Evolutionary conservation across 371 early-diverging fungal species (phyloP), one percentile per base, ranked within the genome.

Genomic region (Smittium culicis): DNA sequence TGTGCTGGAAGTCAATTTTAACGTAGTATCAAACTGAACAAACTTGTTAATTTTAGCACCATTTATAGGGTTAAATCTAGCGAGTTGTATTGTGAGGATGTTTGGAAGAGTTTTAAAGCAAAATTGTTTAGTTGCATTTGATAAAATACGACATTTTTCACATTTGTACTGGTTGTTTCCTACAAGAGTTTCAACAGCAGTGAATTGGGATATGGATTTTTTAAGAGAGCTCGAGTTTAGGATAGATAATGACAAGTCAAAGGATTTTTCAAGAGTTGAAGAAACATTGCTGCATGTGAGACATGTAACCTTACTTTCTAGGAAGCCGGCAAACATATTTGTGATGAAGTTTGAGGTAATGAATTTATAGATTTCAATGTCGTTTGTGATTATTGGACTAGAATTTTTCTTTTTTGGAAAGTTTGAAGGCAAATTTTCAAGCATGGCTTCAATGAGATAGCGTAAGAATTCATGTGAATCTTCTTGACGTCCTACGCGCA

Each of bases 391-490:
- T 11, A 28, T n/a, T 25, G 27, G 8, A 5, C n/a, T 59, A 27
- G 8, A 16, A n/a, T 31, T 8, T 54, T 81, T 79, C 29, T 82
- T 76, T n/a, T n/a, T n/a, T n/a, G n/a, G n/a, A n/a, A n/a, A n/a
- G n/a, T n/a, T n/a, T n/a, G n/a, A n/a, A n/a, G n/a, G n/a, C 35
- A 80, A 79, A 63, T 76, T 79, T 71, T 80, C 80, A 69, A 86
- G 83, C 69, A 86, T 75, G 11, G 78, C 75, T 31, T 88, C 88
- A 2, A 94, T 70, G n/a, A 93, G 71, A 66, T 83, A 82, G 58
- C 91, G 79, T 31, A 89, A 74, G 67, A 93, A 90, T 77, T 94
- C 95, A 73, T 94, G 93, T 5, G 93, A 83, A 69, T 94, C 95
- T 67, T 93, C 95, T 72, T 94, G 93, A 24, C 88, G 73, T 20